These are phyloP conservation scores for Apocynum venetum DNA, from an alignment of 257 asterid genomes.

Conservation along the genomic window DNA sequence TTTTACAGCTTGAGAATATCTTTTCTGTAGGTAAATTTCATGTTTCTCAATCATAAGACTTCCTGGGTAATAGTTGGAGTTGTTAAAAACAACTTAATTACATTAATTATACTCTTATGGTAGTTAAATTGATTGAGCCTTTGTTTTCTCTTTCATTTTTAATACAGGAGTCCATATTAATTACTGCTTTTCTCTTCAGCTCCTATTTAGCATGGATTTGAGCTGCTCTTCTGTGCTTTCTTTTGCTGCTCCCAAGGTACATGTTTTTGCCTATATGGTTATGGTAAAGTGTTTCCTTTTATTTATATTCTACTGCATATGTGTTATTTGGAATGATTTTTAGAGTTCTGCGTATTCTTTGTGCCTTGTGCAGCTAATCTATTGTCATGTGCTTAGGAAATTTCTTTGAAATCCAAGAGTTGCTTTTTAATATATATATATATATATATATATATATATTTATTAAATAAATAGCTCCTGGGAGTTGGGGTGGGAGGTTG, in stretches of 20 bases:
- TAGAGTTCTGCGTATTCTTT: background rate
- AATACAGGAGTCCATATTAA: background rate
- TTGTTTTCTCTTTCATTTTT: background rate
- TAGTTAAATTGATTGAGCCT: background rate
- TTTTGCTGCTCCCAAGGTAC: slow-evolving; percentile 8
- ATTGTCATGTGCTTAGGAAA: background rate
- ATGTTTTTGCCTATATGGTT: background rate
- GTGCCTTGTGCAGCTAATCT: background rate
- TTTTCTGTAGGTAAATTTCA: background rate
- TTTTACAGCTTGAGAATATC: background rate
- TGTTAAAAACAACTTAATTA: background rate
- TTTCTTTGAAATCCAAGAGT: background rate
- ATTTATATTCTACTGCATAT: background rate
- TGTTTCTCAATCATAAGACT: background rate
- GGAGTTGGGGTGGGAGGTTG: too few relatives aligned
- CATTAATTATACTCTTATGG: background rate
- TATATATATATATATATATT: too few relatives aligned
- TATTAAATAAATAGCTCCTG: too few relatives aligned
- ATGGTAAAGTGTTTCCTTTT: background rate
- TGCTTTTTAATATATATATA: background rate
- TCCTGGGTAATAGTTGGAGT: background rate
- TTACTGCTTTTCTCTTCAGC: background rate
- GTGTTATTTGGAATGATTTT: background rate
- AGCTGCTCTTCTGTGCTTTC: background rate
- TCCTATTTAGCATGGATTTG: slow-evolving; percentile 1